Evolutionary conservation across 345 rosid species (phyloP), one percentile per base, ranked within the genome.

Genomic region (Lenwebbia sp.): DNA sequence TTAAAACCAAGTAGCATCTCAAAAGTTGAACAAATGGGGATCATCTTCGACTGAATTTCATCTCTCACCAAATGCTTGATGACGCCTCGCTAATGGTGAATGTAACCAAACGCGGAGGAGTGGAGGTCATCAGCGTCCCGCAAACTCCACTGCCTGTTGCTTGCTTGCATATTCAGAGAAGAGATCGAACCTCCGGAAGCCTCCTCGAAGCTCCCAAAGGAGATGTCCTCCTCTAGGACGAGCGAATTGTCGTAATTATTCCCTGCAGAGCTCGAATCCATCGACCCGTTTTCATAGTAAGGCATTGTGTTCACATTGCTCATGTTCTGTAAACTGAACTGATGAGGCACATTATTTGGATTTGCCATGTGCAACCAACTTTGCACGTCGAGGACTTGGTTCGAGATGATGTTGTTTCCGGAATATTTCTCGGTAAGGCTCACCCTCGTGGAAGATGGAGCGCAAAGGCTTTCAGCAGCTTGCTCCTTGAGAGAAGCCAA

Each of bases 401-500:
- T 90, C 14, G 47, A 10, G 47, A 70, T 19, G 47, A 37, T 26
- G 47, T 37, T 70, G 11, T 70, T 70, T 37, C 81, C 47, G 5
- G 81, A 37, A 70, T 70, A 37, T 85, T 81, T 82, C 51, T 28
- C 70, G 40, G 40, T 57, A 7, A 56, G 40, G 76, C 40, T 78
- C 37, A 23, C 58, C 50, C 75, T 85, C n/a, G 83, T 14, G 70
- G 54, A 78, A 15, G 78, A 55, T 50, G 81, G 51, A 49, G 41
- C 30, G 62, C 76, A 65, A 65, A 70, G 81, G 81, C 86, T 91
- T 88, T 94, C 96, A 82, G 93, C 90, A 58, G 96, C 95, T 89
- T 94, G 96, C 86, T 97, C 96, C 90, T 94, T 94, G 58, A 96
- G 93, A 88, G 90, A 93, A 89, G 96, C 95, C 83, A 96, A 94